These are phyloP conservation scores for Annulohypoxylon stygium DNA, from an alignment of 495 filamentous ascomycete genomes.

Conservation along the genomic window DNA sequence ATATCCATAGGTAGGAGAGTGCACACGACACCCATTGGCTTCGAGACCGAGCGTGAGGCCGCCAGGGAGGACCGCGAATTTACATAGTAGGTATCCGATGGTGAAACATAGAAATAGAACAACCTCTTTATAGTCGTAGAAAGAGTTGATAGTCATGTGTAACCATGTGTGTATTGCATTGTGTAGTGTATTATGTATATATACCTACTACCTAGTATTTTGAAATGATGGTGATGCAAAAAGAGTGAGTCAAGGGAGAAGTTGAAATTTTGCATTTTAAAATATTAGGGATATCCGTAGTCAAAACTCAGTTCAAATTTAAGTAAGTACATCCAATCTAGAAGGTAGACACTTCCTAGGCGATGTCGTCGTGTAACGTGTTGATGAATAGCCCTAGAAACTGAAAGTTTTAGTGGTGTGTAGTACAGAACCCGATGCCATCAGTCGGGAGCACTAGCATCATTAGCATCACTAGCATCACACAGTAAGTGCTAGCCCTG, in stretches of 20 bases:
- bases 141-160: neutral
- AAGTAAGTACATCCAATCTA: neutral
- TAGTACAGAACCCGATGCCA: conserved; percentile 32
- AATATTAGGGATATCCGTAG: too few relatives aligned
- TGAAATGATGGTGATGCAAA: neutral
- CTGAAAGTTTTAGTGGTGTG: conserved; percentile 18
- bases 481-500: neutral
- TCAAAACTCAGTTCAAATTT: neutral
- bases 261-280: too few relatives aligned
- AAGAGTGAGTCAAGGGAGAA: too few relatives aligned
- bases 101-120: conserved; percentile 4
- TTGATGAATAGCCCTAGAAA: conserved; percentile 1
- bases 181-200: neutral
- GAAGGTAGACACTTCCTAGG: neutral
- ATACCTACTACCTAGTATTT: neutral
- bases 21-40: neutral
- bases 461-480: neutral
- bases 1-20: neutral
- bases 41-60: neutral
- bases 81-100: neutral
- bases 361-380: conserved; percentile 4
- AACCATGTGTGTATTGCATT: neutral
- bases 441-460: conserved; percentile 18
- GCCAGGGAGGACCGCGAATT: conserved; percentile 4
- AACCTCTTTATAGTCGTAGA: neutral